phyloP scores from a whole-genome alignment of 345 rosid genomes.

The Acer negundo region DNA sequence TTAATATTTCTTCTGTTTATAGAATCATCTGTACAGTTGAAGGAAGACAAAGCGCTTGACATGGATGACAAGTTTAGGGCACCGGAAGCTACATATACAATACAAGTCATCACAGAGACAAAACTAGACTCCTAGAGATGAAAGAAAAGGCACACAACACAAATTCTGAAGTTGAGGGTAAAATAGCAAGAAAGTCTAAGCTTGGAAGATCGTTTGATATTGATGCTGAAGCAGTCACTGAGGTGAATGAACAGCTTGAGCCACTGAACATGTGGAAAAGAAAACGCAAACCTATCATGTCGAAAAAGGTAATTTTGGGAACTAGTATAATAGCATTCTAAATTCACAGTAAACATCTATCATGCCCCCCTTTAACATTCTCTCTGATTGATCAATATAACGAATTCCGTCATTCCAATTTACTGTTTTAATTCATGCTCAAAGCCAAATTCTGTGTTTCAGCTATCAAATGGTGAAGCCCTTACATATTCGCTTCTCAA shows the following conservation, averaged over 20 bases:
- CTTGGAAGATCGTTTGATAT: conserved; percentile 40
- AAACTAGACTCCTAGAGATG: conserved; percentile 36
- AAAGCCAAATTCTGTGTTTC: no score
- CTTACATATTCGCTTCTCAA: no score
- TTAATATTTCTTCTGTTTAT: conserved; percentile 25
- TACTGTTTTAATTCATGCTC: no score
- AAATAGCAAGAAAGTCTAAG: conserved; percentile 50
- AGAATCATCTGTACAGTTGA: conserved; percentile 73
- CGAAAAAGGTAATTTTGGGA: conserved; percentile 39
- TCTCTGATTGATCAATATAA: neutral
- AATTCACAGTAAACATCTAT: no score
- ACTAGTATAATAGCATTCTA: neutral
- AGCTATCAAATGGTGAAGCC: no score
- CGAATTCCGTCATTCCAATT: neutral
- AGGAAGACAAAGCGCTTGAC: conserved; percentile 56
- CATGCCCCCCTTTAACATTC: neutral
- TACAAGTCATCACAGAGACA: conserved; percentile 36
- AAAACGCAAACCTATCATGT: conserved; percentile 43
- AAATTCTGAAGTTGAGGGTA: conserved; percentile 40
- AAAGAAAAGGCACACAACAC: conserved; percentile 44
- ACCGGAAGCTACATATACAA: conserved; percentile 55
- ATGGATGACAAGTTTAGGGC: conserved; percentile 50
- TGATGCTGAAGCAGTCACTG: conserved; percentile 39
- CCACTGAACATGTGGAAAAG: conserved; percentile 42
- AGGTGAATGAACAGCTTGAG: conserved; percentile 43